Evolutionary conservation across 805 yeast species (phyloP).

Genomic region (Saturnispora serradocipensis): DNA sequence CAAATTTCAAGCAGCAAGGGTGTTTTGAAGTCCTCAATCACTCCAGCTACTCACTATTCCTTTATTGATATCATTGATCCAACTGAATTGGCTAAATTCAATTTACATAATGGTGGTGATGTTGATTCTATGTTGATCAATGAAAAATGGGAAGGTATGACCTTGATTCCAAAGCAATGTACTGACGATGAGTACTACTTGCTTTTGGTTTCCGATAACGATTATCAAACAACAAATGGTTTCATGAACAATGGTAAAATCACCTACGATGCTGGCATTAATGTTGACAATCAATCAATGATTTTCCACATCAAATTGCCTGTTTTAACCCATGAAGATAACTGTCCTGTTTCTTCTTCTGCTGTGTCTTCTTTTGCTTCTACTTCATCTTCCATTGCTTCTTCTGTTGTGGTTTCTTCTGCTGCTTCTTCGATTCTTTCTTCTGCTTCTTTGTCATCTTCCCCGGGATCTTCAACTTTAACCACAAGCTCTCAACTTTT

Average conservation of each 20-base stretch:
- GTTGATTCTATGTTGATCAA: constrained; percentile 20
- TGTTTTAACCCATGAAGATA: constrained; percentile 12
- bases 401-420: background rate
- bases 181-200: constrained; percentile 25
- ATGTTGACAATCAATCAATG: constrained; percentile 24
- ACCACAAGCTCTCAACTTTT: background rate
- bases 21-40: constrained; percentile 16
- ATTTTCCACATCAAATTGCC: constrained; percentile 26
- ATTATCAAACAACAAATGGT: constrained; percentile 26
- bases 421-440: background rate
- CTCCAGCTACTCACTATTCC: constrained; percentile 21
- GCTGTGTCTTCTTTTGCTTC: background rate
- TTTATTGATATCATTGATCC: constrained; percentile 22
- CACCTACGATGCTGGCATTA: constrained; percentile 21
- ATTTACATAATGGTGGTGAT: constrained; percentile 27
- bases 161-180: constrained; percentile 25
- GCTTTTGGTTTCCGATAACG: constrained; percentile 23
- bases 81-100: constrained; percentile 23
- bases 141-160: constrained; percentile 29
- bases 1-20: constrained; percentile 20
- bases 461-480: background rate
- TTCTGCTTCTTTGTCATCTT: background rate
- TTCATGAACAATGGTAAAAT: constrained; percentile 19
- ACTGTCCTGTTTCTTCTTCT: constrained; percentile 2
- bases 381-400: background rate